phyloP scores from a whole-genome alignment of 1,284 basidiomycete genomes.

The Fomitopsis betulina region DNA sequence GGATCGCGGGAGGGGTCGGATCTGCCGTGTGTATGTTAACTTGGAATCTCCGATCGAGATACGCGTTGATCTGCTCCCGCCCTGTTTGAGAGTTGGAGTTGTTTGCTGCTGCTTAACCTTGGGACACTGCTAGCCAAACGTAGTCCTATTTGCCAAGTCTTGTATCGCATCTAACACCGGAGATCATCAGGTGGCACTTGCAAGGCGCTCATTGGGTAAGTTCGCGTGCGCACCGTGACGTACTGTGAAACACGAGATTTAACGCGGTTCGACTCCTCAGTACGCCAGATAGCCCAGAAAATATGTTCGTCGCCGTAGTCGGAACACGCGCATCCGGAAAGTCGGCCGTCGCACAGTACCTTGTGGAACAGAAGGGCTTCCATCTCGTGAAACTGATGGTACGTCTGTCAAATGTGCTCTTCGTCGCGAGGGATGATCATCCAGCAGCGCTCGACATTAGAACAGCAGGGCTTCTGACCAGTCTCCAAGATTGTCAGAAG shows the following conservation, averaged over 20 bases:
- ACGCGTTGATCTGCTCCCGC: background rate
- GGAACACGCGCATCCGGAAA: constrained; percentile 86
- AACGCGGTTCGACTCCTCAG: background rate
- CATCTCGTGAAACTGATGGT: constrained; percentile 33
- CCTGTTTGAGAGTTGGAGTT: background rate
- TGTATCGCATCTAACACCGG: background rate
- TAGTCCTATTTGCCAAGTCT: background rate
- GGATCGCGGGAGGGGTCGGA: background rate
- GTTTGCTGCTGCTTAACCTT: background rate
- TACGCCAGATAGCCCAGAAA: background rate
- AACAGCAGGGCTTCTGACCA: background rate
- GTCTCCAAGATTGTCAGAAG: background rate
- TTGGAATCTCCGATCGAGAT: background rate
- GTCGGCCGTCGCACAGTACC: constrained; percentile 69
- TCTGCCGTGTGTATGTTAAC: background rate
- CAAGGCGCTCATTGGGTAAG: background rate
- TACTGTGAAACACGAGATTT: background rate
- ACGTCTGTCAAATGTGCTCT: background rate
- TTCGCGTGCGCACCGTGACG: background rate
- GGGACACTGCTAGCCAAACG: background rate
- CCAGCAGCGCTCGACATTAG: background rate
- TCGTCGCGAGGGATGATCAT: background rate
- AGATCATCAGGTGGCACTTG: background rate
- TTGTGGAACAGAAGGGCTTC: constrained; percentile 54
- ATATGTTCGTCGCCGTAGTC: constrained; percentile 86